Base-by-base conservation (phyloP, 805 yeast genomes). In the Kuraishia ogatae region DNA sequence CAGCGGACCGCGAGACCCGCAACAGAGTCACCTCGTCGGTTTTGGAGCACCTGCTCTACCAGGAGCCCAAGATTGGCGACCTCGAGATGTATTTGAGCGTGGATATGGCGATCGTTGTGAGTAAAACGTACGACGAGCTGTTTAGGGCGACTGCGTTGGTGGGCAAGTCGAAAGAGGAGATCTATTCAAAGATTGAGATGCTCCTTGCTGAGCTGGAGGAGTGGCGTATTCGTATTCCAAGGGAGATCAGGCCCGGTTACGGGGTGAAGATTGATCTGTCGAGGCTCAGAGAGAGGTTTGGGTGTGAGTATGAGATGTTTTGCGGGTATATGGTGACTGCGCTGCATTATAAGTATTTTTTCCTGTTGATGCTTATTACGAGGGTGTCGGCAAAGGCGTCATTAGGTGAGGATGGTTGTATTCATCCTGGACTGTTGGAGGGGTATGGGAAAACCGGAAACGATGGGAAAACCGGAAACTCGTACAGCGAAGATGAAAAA, bases 161-260 rank as follows among this genome's bases (percentile, higher is more conserved):
- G 2, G 57, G 61, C 11, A 61, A 59, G 52, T 53, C 64, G 2
- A 39, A 56, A 2, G 50, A 53, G 5, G 61, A 66, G 35, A 58
- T 63, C 1, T 22, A 55, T 10, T 46, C 57, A 0, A 56, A 50
- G 4, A 57, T 64, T 19, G 20, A 54, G 15, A 28, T 50, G 1
- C 49, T 66, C 47, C 55, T 67, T 3, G 48, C 55, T 2, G 69
- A 64, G 39, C 57, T 70, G 19, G 69, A 67, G 23, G 35, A 55
- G 19, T 70, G 71, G 71, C 61, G 62, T 50, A 7, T 55, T 53
- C 58, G 60, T 13, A 50, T 70, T 22, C 73, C 73, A 0, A 58
- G 58, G 17, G 10, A 15, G 5, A 48, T 68, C 10, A 59, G 68
- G 48, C 69, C 70, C 15, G 51, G 52, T 13, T 21, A n/a, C 22